Percentiles rank a stretch among this genome's conserved stretches.
Evolutionary conservation across 2,329 filamentous ascomycete species (phyloP).

Genomic region (Arthrobotrys conoides): DNA sequence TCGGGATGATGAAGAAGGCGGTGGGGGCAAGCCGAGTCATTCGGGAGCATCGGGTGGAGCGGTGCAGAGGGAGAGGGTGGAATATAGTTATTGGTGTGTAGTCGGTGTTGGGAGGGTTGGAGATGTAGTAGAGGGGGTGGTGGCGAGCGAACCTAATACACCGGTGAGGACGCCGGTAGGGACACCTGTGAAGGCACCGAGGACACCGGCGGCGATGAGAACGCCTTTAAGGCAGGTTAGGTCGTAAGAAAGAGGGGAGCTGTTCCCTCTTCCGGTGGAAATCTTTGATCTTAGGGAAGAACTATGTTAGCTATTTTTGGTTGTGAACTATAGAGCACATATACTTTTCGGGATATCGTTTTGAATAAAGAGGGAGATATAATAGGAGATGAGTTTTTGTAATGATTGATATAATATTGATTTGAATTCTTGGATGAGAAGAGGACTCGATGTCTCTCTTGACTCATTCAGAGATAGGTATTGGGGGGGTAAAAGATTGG

Average conservation of each 20-base stretch:
- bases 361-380: background rate
- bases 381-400: background rate
- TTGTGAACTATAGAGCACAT: no score
- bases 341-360: background rate
- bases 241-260: background rate
- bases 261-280: background rate
- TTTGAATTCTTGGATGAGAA: constrained; percentile 29
- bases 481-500: background rate
- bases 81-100: constrained; percentile 96
- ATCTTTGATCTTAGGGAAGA: background rate
- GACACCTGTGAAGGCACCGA: constrained; percentile 54
- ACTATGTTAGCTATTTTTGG: background rate
- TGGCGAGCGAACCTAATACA: constrained; percentile 59
- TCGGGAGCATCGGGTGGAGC: constrained; percentile 63
- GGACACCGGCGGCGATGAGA: constrained; percentile 39
- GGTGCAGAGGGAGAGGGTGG: constrained; percentile 79
- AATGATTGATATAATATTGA: constrained; percentile 24
- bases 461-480: background rate
- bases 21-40: constrained; percentile 65
- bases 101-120: constrained; percentile 87
- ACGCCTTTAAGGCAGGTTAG: constrained; percentile 45
- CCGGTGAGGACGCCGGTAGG: constrained; percentile 53
- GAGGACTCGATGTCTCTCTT: constrained; percentile 23
- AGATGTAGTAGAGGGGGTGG: constrained; percentile 65
- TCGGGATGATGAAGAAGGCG: constrained; percentile 75